A percentile compares a stretch with the other conserved stretches of the same genome.
phyloP scores from a whole-genome alignment of 2,329 filamentous ascomycete species.

The Diaporthe destruens region DNA sequence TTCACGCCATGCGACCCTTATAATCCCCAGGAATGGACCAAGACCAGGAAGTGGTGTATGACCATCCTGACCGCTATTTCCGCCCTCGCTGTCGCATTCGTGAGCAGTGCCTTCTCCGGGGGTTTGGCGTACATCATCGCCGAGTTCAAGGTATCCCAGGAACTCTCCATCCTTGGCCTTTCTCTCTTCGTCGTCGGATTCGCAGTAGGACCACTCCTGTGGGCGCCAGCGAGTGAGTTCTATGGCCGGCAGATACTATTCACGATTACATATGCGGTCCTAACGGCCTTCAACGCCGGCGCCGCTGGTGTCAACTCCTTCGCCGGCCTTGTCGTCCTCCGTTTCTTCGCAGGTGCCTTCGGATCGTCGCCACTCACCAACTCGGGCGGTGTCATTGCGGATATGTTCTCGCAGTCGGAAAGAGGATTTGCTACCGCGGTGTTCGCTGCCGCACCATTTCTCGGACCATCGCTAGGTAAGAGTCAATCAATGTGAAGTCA shows the following conservation, averaged over 20 bases:
- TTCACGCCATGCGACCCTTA: constrained; percentile 76
- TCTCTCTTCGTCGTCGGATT: constrained; percentile 49
- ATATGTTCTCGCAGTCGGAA: constrained; percentile 67
- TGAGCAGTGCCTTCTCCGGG: constrained; percentile 75
- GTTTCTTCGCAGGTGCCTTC: constrained; percentile 74
- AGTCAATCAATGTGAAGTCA: accelerated
- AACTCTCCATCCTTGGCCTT: constrained; percentile 71
- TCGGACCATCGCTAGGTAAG: constrained; percentile 68
- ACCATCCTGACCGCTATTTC: constrained; percentile 74
- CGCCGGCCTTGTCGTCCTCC: constrained; percentile 69
- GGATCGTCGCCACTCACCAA: constrained; percentile 73
- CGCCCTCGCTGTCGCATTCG: constrained; percentile 77
- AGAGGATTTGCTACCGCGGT: constrained; percentile 71
- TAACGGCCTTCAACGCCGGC: constrained; percentile 72
- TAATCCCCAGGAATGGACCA: constrained; percentile 73
- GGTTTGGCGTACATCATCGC: constrained; percentile 65
- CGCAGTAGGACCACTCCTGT: constrained; percentile 42
- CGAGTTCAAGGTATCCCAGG: constrained; percentile 64
- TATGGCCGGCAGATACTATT: constrained; percentile 72
- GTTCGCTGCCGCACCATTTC: constrained; percentile 75
- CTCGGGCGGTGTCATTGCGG: constrained; percentile 71
- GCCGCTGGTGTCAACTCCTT: constrained; percentile 70
- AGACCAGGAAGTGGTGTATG: constrained; percentile 73
- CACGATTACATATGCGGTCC: constrained; percentile 65
- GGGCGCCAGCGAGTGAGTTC: constrained; percentile 58